phyloP scores from a whole-genome alignment of 805 yeast genomes.

The Myxozyma melibiosi region DNA sequence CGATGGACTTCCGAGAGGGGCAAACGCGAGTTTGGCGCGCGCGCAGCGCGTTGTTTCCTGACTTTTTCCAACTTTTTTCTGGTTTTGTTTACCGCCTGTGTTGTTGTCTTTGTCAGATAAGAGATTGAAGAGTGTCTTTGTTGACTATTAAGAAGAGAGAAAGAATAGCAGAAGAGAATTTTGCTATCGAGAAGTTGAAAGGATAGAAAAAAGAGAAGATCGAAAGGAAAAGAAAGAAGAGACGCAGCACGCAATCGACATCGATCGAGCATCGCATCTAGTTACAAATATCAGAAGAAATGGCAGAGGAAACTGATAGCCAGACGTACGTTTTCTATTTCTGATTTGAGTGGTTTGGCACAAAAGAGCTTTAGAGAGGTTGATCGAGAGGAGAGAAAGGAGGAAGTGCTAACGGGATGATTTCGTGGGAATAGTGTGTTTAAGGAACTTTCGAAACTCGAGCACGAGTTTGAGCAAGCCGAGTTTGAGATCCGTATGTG shows the following conservation, averaged over 20 bases:
- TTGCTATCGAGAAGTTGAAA: not conserved
- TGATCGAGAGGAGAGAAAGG: too few relatives aligned
- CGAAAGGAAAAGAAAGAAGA: not conserved
- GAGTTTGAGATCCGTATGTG: slow-evolving; percentile 37
- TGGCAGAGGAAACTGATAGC: not conserved
- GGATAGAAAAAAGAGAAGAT: not conserved
- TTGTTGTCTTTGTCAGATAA: not conserved
- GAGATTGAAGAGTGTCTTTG: too few relatives aligned
- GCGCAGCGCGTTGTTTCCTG: not conserved
- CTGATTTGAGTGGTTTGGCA: not conserved
- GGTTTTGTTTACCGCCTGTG: not conserved
- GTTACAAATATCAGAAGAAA: not conserved
- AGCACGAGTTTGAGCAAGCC: slow-evolving; percentile 35
- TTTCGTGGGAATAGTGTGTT: slow-evolving; percentile 7
- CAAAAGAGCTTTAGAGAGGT: too few relatives aligned
- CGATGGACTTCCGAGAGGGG: too few relatives aligned
- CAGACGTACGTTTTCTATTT: not conserved
- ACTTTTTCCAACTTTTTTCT: not conserved
- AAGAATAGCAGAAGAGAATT: too few relatives aligned
- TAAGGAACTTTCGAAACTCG: slow-evolving; percentile 35
- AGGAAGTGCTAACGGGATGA: not conserved
- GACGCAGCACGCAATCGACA: too few relatives aligned
- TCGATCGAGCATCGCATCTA: too few relatives aligned
- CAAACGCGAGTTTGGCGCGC: not conserved
- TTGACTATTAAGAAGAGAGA: too few relatives aligned